These are phyloP conservation scores for Holtermanniella nyarrowii DNA, from an alignment of 768 basidiomycete genomes.

Conservation along the genomic window DNA sequence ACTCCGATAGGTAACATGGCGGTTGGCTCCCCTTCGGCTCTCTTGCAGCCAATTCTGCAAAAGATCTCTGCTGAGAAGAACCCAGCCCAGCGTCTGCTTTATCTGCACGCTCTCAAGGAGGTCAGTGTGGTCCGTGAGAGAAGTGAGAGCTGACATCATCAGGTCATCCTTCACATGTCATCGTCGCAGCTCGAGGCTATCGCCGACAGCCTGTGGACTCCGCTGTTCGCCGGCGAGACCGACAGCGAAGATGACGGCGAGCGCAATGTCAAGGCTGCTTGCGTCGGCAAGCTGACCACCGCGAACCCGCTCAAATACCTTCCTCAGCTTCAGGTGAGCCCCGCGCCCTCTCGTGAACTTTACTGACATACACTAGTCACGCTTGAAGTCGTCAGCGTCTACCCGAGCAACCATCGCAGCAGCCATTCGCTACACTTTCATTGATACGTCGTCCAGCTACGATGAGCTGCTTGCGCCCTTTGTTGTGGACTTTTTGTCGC, in stretches of 20 bases:
- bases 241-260: constrained; percentile 61
- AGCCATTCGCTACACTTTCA: constrained; percentile 82
- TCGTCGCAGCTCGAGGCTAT: constrained; percentile 72
- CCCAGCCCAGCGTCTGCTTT: constrained; percentile 64
- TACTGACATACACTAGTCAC: constrained; percentile 22
- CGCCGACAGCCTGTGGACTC: constrained; percentile 82
- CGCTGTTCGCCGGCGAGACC: constrained; percentile 74
- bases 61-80: constrained; percentile 45
- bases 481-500: constrained; percentile 74
- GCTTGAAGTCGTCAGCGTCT: constrained; percentile 23
- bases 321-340: constrained; percentile 74
- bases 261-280: constrained; percentile 89
- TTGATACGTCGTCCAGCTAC: constrained; percentile 70
- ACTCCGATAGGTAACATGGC: constrained; percentile 71
- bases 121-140: constrained; percentile 40
- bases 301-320: constrained; percentile 83
- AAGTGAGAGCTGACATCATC: not conserved
- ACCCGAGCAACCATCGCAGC: constrained; percentile 82
- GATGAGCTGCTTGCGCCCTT: constrained; percentile 83
- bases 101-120: constrained; percentile 89
- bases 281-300: constrained; percentile 87
- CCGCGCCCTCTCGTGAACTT: not conserved
- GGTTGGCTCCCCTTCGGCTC: constrained; percentile 79
- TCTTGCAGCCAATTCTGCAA: constrained; percentile 74
- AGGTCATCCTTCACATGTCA: constrained; percentile 88